Conservation (phyloP, 306 rosid genomes). For the Ormosia semicastrata region DNA sequence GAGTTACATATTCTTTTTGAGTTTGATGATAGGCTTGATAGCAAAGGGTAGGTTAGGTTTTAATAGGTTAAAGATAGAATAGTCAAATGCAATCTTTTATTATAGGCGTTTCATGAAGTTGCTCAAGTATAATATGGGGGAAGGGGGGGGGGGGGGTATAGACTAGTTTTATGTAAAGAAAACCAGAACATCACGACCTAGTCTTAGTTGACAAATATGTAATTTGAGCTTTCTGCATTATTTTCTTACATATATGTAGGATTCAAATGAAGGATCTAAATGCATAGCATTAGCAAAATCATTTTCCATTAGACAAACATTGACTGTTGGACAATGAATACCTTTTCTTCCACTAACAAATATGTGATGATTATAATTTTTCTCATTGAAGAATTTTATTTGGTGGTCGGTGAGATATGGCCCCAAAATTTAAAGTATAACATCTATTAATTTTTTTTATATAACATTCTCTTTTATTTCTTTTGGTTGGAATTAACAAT, state of each 20-base stretch:
- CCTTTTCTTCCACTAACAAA: conserved; percentile 6
- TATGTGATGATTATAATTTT: conserved; percentile 12
- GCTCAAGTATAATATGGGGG: not conserved
- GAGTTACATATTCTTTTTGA: not conserved
- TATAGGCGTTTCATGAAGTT: not conserved
- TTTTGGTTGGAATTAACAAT: not conserved
- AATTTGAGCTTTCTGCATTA: not conserved
- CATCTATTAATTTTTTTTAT: not conserved
- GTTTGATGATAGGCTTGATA: not conserved
- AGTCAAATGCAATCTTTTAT: conserved; percentile 19
- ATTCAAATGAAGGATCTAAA: not conserved
- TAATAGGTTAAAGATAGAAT: conserved; percentile 13
- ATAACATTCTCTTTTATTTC: not conserved
- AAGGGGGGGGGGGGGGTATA: not conserved
- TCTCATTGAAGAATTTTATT: not conserved
- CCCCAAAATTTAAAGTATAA: not conserved
- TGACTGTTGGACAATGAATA: not conserved
- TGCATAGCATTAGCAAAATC: not conserved
- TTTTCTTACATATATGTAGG: not conserved
- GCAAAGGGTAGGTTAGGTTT: conserved; percentile 11
- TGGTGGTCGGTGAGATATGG: conserved; percentile 29
- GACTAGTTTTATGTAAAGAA: not conserved
- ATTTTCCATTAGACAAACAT: not conserved
- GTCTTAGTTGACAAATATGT: not conserved
- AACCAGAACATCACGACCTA: not conserved